Evolutionary conservation across 352 stramenopile species (phyloP).

Genomic region (Phytophthora parvispora): DNA sequence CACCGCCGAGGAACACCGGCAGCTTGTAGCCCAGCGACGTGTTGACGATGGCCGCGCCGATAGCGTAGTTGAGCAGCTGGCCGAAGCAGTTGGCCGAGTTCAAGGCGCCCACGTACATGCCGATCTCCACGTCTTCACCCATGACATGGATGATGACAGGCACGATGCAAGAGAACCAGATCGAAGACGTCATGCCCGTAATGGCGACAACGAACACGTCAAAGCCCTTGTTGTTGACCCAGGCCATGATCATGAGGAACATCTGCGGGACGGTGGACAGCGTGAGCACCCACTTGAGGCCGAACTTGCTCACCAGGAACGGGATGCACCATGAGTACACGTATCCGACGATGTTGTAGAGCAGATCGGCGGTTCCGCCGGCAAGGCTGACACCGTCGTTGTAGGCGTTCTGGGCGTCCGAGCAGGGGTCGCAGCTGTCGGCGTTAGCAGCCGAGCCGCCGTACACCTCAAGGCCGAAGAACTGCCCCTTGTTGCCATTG

Average conservation of each 20-base stretch:
- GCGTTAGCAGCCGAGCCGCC: constrained; percentile 32
- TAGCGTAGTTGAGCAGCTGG: constrained; percentile 40
- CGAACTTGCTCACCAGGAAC: constrained; percentile 48
- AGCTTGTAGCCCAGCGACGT: constrained; percentile 44
- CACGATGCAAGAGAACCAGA: constrained; percentile 44
- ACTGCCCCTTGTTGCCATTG: constrained; percentile 41
- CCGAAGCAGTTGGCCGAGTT: constrained; percentile 49
- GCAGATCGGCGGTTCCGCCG: constrained; percentile 41
- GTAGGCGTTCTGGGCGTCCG: constrained; percentile 36
- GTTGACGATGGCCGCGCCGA: constrained; percentile 35
- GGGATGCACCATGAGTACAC: constrained; percentile 51
- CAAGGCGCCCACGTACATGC: constrained; percentile 42
- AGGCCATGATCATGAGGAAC: constrained; percentile 44
- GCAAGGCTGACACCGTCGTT: constrained; percentile 50
- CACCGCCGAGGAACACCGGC: constrained; percentile 36
- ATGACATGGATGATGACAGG: constrained; percentile 45
- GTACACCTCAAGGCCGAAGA: constrained; percentile 51
- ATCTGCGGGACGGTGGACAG: constrained; percentile 45
- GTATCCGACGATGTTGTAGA: constrained; percentile 46
- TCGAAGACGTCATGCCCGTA: constrained; percentile 33
- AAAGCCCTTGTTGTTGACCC: constrained; percentile 30
- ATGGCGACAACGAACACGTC: constrained; percentile 52
- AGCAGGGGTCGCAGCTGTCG: constrained; percentile 42
- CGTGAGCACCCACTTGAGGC: constrained; percentile 43
- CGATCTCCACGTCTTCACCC: constrained; percentile 36